These are phyloP conservation scores for Collybiopsis luxurians DNA, from an alignment of 768 basidiomycete genomes.

Conservation along the genomic window DNA sequence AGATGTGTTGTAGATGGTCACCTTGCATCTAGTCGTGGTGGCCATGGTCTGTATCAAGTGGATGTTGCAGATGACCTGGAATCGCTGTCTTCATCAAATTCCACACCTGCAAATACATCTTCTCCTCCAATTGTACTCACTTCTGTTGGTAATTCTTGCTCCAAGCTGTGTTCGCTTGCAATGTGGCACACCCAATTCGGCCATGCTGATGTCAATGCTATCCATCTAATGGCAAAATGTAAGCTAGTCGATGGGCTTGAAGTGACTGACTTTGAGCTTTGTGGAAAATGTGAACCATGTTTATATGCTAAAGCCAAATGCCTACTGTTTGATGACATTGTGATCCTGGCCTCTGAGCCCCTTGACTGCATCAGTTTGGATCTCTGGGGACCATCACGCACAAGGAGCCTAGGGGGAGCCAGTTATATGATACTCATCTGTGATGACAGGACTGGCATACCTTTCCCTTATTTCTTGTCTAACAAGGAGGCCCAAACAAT, in stretches of 20 bases:
- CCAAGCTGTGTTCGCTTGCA: not conserved
- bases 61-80: not conserved
- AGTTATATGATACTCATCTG: not conserved
- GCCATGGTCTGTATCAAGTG: not conserved
- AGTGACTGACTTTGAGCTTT: not conserved
- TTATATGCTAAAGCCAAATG: not conserved
- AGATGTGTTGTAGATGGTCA: not conserved
- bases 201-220: not conserved
- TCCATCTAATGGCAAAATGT: not conserved
- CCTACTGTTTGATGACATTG: slow-evolving; percentile 4
- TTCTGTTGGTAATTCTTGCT: not conserved
- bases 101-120: not conserved
- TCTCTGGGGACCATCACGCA: not conserved
- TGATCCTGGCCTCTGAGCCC: not conserved
- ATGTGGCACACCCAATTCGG: not conserved
- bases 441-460: not conserved
- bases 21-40: not conserved
- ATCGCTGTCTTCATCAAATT: no score
- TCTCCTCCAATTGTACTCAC: not conserved
- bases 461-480: not conserved
- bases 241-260: not conserved
- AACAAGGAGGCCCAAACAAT: not conserved
- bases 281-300: not conserved
- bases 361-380: slow-evolving; percentile 3
- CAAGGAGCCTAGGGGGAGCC: not conserved